Evolutionary conservation across 495 filamentous ascomycete genomes (phyloP).

Genomic region (Aspergillus avenaceus): DNA sequence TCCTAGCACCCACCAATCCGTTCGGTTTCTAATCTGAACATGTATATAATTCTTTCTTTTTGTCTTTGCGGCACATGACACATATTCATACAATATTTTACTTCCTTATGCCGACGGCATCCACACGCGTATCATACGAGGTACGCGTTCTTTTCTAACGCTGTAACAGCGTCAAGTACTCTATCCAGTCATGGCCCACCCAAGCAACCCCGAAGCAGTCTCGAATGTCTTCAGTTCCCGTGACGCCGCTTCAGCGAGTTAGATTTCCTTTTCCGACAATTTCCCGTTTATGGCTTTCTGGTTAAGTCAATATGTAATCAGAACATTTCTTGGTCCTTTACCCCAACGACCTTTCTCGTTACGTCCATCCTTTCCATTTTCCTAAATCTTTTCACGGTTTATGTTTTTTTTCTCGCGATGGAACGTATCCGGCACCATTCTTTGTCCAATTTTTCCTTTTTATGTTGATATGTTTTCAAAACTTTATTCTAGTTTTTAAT

Average conservation of each 20-base stretch:
- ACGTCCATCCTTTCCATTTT: no score
- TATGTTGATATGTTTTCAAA: no score
- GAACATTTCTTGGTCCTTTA: no score
- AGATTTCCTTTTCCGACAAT: conserved; percentile 15
- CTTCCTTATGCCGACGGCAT: conserved; percentile 15
- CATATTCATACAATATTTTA: conserved; percentile 20
- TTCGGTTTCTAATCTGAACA: conserved; percentile 70
- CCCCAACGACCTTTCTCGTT: no score
- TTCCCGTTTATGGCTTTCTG: no score
- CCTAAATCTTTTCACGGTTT: no score
- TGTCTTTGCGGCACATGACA: conserved; percentile 21
- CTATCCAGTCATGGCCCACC: conserved; percentile 10
- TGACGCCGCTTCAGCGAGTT: conserved; percentile 21
- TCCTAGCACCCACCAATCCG: conserved; percentile 79
- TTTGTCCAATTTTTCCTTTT: no score
- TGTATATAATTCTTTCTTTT: conserved; percentile 20
- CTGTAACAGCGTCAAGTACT: conserved; percentile 17
- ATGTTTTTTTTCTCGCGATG: no score
- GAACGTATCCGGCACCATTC: no score
- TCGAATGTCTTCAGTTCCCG: conserved; percentile 5
- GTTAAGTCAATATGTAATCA: no score
- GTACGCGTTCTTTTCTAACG: conserved; percentile 9
- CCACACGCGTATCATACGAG: conserved; percentile 12
- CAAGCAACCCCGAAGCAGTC: conserved; percentile 4
- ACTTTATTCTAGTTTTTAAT: no score